Evolutionary conservation across 768 basidiomycete species (phyloP), one percentile per base, ranked within the genome.

Genomic region (Pulveroboletus sp.): DNA sequence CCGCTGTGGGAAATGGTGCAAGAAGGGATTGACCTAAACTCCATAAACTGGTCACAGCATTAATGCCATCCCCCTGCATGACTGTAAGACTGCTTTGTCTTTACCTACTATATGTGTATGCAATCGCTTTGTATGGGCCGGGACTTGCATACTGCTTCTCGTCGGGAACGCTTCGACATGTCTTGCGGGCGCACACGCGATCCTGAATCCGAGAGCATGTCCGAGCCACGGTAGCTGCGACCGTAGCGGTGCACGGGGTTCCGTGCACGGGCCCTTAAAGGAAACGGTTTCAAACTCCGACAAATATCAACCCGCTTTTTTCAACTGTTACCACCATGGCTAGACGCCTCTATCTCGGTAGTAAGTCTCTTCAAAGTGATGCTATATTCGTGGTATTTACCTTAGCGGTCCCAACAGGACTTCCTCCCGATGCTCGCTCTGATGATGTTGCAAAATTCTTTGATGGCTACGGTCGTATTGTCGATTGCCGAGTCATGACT

Each of bases 1-100:
- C 97, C 97, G 29, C 71, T 99, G 45, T 99, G 95, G 95, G 97
- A 99, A 73, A 97, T 99, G 94, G 94, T 98, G 14, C 93, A 97
- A 71, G 97, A 98, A 66, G 95, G 95, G 36, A 94, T 98, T 51
- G 97, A 99, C 67, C 81, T 98, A 58, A 93, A 84, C 64, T 78
- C 87, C 16, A 99, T 98, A 65, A 81, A 97, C 70, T 97, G 94
- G 94, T 87, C 90, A 39, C 90, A 76, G 48, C 76, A 78, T 56
- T 79, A 68, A 72, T 44, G 19, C 35, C 12, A 23, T 20, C 23
- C 25, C n/a, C n/a, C n/a, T n/a, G n/a, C n/a, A n/a, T n/a, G 34
- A 24, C 43, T 32, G 43, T 24, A 55, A 45, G n/a, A 49, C 37
- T 46, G 25, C 49, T 56, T 40, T 45, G 35, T 50, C 58, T 35